Evolutionary conservation across 78 protist species (phyloP).

Genomic region (Mantamonas sphyraenae): DNA sequence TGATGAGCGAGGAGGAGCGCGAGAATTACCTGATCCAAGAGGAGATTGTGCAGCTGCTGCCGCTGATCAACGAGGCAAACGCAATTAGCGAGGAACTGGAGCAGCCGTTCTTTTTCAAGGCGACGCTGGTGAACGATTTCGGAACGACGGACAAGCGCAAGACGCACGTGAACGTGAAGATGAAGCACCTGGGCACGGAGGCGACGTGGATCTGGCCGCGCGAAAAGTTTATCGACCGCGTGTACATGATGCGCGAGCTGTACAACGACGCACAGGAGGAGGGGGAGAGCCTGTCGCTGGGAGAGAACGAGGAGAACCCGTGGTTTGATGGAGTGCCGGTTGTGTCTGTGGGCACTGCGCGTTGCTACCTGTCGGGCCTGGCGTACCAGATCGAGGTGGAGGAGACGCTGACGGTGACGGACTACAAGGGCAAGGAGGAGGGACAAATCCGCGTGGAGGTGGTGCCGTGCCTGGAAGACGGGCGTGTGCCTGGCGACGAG

Average conservation of each 20-base stretch:
- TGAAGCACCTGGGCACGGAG: not conserved
- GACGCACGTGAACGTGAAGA: not conserved
- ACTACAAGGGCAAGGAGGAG: too few relatives aligned
- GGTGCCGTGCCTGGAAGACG: too few relatives aligned
- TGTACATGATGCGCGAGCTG: conserved; percentile 20
- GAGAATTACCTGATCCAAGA: conserved; percentile 5
- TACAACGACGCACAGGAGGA: not conserved
- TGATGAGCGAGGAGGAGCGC: not conserved
- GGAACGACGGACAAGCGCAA: not conserved
- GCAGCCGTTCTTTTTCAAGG: not conserved
- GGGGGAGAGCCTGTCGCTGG: not conserved
- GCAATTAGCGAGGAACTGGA: not conserved
- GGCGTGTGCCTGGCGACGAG: too few relatives aligned
- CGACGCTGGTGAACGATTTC: not conserved
- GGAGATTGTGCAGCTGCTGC: not conserved
- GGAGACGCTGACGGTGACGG: not conserved
- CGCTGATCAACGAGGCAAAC: conserved; percentile 11
- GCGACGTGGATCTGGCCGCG: not conserved
- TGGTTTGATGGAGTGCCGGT: not conserved
- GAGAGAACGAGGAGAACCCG: not conserved
- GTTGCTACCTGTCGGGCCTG: not conserved
- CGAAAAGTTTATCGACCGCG: conserved; percentile 23
- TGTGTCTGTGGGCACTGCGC: not conserved
- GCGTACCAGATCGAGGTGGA: not conserved
- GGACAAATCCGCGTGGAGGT: too few relatives aligned